These are phyloP conservation scores for Quercus wislizeni DNA, from an alignment of 306 rosid species.

Conservation along the genomic window DNA sequence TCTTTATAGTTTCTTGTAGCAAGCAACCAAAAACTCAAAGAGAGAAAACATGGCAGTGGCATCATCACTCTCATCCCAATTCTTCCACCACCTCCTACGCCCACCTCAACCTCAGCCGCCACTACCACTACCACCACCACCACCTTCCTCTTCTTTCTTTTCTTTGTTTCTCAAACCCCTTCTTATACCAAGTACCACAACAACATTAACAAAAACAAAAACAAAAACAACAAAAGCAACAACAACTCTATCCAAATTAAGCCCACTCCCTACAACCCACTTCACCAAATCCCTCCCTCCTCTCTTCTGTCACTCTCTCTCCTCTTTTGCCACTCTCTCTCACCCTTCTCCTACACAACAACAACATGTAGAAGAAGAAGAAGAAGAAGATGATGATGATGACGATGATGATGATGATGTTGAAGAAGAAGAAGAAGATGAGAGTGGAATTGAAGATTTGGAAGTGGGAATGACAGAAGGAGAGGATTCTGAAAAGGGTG, in stretches of 20 bases:
- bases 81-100: slow-evolving; percentile 37
- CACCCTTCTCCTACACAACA: slow-evolving; percentile 5
- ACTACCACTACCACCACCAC: not conserved
- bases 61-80: slow-evolving; percentile 30
- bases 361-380: slow-evolving; percentile 4
- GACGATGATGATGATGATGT: not conserved
- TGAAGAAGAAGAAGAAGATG: slow-evolving; percentile 26
- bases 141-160: slow-evolving; percentile 25
- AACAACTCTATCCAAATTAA: not conserved
- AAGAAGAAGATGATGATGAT: slow-evolving; percentile 1
- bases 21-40: not conserved
- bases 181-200: slow-evolving; percentile 19
- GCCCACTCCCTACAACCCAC: slow-evolving; percentile 11
- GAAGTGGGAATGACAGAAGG: slow-evolving; percentile 11
- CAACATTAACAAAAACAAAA: not conserved
- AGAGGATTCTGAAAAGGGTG: slow-evolving; percentile 22
- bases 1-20: too few relatives aligned
- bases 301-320: slow-evolving; percentile 13
- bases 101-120: slow-evolving; percentile 25
- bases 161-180: slow-evolving; percentile 43
- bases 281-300: slow-evolving; percentile 5
- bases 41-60: slow-evolving; percentile 41
- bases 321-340: slow-evolving; percentile 26
- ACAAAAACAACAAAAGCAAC: not conserved
- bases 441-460: slow-evolving; percentile 16